Conservation (phyloP, 768 basidiomycete species). For the Hemileccinum rubropunctum region DNA sequence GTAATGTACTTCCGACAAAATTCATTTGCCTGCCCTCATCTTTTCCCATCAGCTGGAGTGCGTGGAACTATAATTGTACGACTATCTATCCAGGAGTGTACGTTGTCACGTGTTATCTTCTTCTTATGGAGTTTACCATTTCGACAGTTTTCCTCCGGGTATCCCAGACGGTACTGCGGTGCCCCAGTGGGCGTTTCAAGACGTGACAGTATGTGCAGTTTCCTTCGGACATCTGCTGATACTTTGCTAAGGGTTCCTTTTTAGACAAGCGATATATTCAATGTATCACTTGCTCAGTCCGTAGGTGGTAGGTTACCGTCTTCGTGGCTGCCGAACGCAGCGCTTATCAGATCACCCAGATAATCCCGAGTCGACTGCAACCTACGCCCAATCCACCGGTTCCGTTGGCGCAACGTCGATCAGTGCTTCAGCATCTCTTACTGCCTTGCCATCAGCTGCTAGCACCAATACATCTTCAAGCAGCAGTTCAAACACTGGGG, state of each 20-base stretch:
- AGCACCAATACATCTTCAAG: conserved; percentile 5
- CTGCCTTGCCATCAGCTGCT: conserved; percentile 8
- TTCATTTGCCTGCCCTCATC: not conserved
- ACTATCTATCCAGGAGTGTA: conserved; percentile 31
- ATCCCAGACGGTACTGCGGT: conserved; percentile 49
- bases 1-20: conserved; percentile 21
- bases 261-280: conserved; percentile 39
- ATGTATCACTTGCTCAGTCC: conserved; percentile 37
- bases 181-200: conserved; percentile 63
- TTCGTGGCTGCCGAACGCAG: not conserved
- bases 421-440: conserved; percentile 15
- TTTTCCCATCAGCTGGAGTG: conserved; percentile 43
- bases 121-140: not conserved
- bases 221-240: not conserved
- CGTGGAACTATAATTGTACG: conserved; percentile 50
- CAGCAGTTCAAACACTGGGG: conserved; percentile 40
- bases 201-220: conserved; percentile 42
- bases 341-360: conserved; percentile 24
- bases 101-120: not conserved
- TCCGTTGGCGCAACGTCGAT: conserved; percentile 9
- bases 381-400: conserved; percentile 30
- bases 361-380: conserved; percentile 43
- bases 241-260: conserved; percentile 4
- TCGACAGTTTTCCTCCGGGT: conserved; percentile 42
- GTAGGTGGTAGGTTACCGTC: conserved; percentile 20